Evolutionary conservation across 768 basidiomycete species (phyloP), one percentile per base, ranked within the genome.

Genomic region (Auriculariales sp.): DNA sequence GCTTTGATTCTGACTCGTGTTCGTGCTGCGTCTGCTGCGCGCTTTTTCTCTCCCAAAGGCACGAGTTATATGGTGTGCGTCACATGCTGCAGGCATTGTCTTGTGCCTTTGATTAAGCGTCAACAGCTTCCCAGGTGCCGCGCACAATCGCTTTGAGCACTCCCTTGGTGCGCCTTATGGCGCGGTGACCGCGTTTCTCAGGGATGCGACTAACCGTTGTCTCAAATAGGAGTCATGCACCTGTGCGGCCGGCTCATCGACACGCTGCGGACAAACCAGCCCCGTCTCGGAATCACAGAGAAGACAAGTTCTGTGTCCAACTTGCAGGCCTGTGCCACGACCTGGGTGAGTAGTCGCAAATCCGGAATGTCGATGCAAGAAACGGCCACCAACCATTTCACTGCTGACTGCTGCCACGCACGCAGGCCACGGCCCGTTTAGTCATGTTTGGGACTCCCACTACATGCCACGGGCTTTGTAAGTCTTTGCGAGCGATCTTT

Each of bases 81-180:
- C n/a, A n/a, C n/a, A n/a, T n/a, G n/a, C n/a, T n/a, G n/a, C n/a
- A n/a, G n/a, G n/a, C n/a, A n/a, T n/a, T n/a, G n/a, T n/a, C n/a
- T n/a, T n/a, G n/a, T n/a, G n/a, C n/a, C n/a, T n/a, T n/a, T n/a
- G n/a, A n/a, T n/a, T n/a, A n/a, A n/a, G n/a, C n/a, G n/a, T n/a
- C n/a, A n/a, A 47, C 50, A 29, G 46, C 39, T 46, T 44, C 51
- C 19, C n/a, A 44, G 75, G 83, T 2, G 88, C 83, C 0, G 73
- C 81, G 0, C 88, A 90, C 57, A 88, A 79, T 51, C 75, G 88
- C 0, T 89, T 91, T 55, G 87, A 90, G 55, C 87, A 91, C 58
- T 81, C 74, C 53, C 66, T 91, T n/a, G 87, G 87, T 82, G 47
- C 22, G 62, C n/a, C n/a, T n/a, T n/a, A n/a, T 53, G n/a, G n/a